Evolutionary conservation across 495 filamentous ascomycete genomes (phyloP).

Genomic region (Penicillium argentinense): DNA sequence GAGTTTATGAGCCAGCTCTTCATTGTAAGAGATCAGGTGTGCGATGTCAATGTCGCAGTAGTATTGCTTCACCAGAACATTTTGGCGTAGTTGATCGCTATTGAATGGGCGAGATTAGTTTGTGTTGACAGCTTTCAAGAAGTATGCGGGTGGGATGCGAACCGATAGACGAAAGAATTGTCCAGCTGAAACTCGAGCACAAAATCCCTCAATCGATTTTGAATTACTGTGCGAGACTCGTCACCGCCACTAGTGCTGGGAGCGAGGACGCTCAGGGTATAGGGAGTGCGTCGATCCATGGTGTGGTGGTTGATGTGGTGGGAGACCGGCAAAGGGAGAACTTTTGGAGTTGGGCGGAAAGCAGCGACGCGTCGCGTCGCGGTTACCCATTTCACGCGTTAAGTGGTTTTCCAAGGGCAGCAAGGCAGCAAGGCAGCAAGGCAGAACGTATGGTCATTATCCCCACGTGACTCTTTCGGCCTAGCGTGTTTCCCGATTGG

Average conservation of each 20-base stretch:
- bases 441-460: not conserved
- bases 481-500: constrained; percentile 36
- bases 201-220: constrained; percentile 66
- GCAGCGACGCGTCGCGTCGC: constrained; percentile 32
- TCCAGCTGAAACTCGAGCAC: constrained; percentile 94
- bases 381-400: constrained; percentile 37
- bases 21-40: constrained; percentile 94
- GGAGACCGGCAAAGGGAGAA: constrained; percentile 26
- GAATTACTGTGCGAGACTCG: constrained; percentile 56
- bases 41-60: constrained; percentile 97
- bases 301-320: constrained; percentile 22
- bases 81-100: constrained; percentile 94
- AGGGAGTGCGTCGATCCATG: constrained; percentile 90
- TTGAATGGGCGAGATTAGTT: constrained; percentile 13
- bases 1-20: constrained; percentile 90
- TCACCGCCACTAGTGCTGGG: constrained; percentile 61
- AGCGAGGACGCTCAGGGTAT: constrained; percentile 77
- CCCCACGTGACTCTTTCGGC: not conserved
- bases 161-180: constrained; percentile 96
- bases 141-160: constrained; percentile 18
- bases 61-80: constrained; percentile 91
- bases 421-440: constrained; percentile 11
- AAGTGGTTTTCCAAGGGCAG: constrained; percentile 37
- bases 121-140: constrained; percentile 1
- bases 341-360: constrained; percentile 23